These are phyloP conservation scores for Theobroma grandiflorum DNA, from an alignment of 441 rosid genomes.

Conservation along the genomic window DNA sequence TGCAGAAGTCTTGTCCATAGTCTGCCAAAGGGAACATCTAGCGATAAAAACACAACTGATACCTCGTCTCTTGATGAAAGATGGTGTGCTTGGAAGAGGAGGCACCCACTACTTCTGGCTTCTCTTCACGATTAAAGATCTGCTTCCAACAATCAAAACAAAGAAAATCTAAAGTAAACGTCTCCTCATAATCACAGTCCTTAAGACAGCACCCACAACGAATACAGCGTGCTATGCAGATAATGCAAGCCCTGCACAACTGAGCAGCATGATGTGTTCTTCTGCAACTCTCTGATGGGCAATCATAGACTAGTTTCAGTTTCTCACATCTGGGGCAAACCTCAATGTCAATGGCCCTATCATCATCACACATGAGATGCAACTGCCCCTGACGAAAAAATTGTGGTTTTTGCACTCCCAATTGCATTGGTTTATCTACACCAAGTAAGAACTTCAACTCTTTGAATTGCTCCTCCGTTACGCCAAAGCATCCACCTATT, in stretches of 20 bases:
- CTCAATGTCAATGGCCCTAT: conserved; percentile 45
- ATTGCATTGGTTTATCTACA: conserved; percentile 29
- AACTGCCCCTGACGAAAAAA: conserved; percentile 35
- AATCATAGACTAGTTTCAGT: conserved; percentile 49
- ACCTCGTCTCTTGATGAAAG: conserved; percentile 31
- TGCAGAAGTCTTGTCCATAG: conserved; percentile 10
- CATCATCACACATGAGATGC: conserved; percentile 38
- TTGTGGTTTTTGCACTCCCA: conserved; percentile 36
- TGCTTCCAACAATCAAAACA: conserved; percentile 38
- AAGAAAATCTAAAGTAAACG: conserved; percentile 38
- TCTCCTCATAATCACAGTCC: conserved; percentile 42
- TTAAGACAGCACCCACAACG: conserved; percentile 51
- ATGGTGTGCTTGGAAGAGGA: conserved; percentile 27
- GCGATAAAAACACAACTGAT: conserved; percentile 36
- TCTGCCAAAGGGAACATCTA: conserved; percentile 18
- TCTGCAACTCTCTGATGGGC: conserved; percentile 43
- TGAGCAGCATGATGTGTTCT: conserved; percentile 29
- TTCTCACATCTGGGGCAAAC: conserved; percentile 49
- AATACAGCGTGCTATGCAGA: conserved; percentile 48
- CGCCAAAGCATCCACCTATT: conserved; percentile 43
- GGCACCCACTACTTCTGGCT: conserved; percentile 20
- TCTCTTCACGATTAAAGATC: conserved; percentile 21
- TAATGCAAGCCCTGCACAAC: conserved; percentile 50
- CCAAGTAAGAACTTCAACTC: conserved; percentile 47
- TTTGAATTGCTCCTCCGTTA: conserved; percentile 43